Conservation (phyloP, 371 early-diverging fungal species). For the Mortierella sp. region DNA sequence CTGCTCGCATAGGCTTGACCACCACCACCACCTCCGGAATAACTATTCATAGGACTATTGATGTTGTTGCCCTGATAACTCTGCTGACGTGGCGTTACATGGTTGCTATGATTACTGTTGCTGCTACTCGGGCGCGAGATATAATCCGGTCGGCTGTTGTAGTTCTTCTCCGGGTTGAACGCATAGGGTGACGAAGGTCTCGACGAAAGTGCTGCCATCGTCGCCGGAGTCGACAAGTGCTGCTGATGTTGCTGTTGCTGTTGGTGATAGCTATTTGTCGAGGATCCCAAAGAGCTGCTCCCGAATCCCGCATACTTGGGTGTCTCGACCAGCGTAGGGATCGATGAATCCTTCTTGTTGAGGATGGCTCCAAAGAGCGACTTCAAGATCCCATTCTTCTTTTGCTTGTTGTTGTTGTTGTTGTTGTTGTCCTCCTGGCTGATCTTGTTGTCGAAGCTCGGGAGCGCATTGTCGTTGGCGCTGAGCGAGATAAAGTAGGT, state of each 20-base stretch:
- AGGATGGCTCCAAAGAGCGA: conserved; percentile 46
- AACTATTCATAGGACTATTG: conserved; percentile 7
- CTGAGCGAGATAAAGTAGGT: conserved; percentile 88
- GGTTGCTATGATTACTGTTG: conserved; percentile 26
- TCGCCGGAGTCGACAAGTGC: not conserved
- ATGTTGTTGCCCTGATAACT: conserved; percentile 16
- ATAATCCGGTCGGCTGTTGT: conserved; percentile 18
- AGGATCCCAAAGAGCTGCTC: conserved; percentile 16
- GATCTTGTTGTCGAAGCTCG: conserved; percentile 68
- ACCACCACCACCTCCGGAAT: not conserved
- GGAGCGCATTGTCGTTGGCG: conserved; percentile 89
- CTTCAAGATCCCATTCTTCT: conserved; percentile 54
- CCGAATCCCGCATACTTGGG: conserved; percentile 52
- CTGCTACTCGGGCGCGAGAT: conserved; percentile 47
- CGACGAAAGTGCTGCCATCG: not conserved
- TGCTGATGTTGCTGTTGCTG: conserved; percentile 1
- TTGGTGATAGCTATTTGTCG: too few relatives aligned
- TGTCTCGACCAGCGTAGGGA: conserved; percentile 38
- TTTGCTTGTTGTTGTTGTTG: too few relatives aligned
- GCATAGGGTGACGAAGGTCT: conserved; percentile 10
- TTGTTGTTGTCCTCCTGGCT: conserved; percentile 13
- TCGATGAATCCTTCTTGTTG: conserved; percentile 43
- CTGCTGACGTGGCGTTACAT: conserved; percentile 13
- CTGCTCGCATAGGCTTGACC: conserved; percentile 41
- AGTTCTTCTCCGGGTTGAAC: conserved; percentile 35